Percentiles rank a stretch among this genome's conserved stretches.
These are phyloP conservation scores for Aspergillus fumigatiaffinis DNA, from an alignment of 2,329 filamentous ascomycete genomes.

Conservation along the genomic window DNA sequence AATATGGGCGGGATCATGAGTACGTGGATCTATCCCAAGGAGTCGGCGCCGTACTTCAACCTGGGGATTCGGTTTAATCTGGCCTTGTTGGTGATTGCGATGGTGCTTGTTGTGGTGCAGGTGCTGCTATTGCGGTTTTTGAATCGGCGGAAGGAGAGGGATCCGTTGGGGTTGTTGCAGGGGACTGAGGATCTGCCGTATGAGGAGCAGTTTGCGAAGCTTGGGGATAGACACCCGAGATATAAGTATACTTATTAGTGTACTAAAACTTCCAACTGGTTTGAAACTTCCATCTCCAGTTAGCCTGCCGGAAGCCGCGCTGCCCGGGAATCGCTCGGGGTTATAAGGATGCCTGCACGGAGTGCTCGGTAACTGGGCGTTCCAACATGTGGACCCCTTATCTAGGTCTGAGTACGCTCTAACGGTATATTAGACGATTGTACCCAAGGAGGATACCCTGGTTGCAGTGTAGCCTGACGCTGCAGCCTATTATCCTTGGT, in stretches of 20 bases:
- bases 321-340: too few species aligned
- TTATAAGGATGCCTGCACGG: too few species aligned
- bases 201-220: constrained; percentile 7
- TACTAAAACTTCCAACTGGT: too few species aligned
- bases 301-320: too few species aligned
- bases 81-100: constrained; percentile 3
- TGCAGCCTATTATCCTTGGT: too few species aligned
- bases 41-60: constrained; percentile 8
- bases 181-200: constrained; percentile 5
- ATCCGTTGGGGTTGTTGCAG: not conserved
- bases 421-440: too few species aligned
- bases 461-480: too few species aligned
- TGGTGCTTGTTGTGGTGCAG: constrained; percentile 6
- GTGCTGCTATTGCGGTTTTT: constrained; percentile 2
- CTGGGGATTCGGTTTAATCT: constrained; percentile 8
- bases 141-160: constrained; percentile 5
- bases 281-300: too few species aligned
- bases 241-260: constrained; percentile 13
- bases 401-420: too few species aligned
- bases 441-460: too few species aligned
- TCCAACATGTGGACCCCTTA: too few species aligned
- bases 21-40: constrained; percentile 11
- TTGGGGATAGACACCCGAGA: constrained; percentile 11
- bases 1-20: constrained; percentile 9
- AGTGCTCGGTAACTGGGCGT: too few species aligned